Conservation (phyloP, 2,329 filamentous ascomycete species). For the Bipolaris cookei region DNA sequence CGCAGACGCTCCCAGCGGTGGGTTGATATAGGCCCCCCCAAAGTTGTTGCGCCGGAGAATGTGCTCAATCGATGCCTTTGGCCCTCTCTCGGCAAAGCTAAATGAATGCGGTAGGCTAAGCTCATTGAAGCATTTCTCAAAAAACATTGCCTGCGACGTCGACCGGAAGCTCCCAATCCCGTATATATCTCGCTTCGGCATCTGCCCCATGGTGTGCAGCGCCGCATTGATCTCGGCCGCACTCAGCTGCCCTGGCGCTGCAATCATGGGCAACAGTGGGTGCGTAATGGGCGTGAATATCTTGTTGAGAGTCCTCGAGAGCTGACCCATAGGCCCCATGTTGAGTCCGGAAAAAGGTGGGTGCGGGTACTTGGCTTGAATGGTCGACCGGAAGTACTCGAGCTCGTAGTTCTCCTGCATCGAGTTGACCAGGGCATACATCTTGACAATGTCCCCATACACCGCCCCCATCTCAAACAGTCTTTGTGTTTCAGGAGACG, state of each 20-base stretch:
- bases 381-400: slow-evolving; percentile 82
- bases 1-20: slow-evolving; percentile 63
- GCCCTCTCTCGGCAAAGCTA: slow-evolving; percentile 72
- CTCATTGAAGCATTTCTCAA: slow-evolving; percentile 68
- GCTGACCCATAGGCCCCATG: slow-evolving; percentile 85
- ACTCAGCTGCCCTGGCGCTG: slow-evolving; percentile 83
- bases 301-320: slow-evolving; percentile 82
- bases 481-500: slow-evolving; percentile 71
- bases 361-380: slow-evolving; percentile 71
- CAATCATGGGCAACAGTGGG: slow-evolving; percentile 80
- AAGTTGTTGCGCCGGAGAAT: slow-evolving; percentile 77
- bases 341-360: slow-evolving; percentile 84
- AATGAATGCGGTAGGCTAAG: slow-evolving; percentile 86
- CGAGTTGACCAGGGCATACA: slow-evolving; percentile 83
- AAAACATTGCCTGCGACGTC: slow-evolving; percentile 82
- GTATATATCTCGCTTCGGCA: slow-evolving; percentile 80
- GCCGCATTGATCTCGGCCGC: slow-evolving; percentile 84
- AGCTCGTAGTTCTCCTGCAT: slow-evolving; percentile 89
- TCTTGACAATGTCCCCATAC: slow-evolving; percentile 87
- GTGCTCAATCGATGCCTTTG: slow-evolving; percentile 70
- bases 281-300: slow-evolving; percentile 90
- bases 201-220: slow-evolving; percentile 77
- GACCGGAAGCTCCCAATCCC: slow-evolving; percentile 75
- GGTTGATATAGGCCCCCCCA: slow-evolving; percentile 81
- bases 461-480: slow-evolving; percentile 74